Percentiles rank a stretch among this genome's conserved stretches.
Conservation (phyloP, 352 stramenopile species). For the Achlya hypogyna region DNA sequence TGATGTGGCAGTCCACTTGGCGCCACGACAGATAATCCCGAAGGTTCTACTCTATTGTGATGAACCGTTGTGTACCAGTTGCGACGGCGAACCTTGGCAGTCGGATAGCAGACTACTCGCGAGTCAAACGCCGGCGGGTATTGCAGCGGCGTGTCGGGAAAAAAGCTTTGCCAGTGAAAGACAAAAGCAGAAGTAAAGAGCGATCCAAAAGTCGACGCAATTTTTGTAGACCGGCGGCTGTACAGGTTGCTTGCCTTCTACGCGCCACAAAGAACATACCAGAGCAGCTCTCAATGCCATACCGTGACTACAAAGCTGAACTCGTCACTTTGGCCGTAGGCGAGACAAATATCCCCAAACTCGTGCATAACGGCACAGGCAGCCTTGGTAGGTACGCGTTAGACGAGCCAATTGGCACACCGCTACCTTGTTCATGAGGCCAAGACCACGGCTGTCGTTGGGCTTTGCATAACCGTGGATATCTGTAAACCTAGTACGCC, state of each 20-base stretch:
- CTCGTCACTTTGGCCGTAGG: constrained; percentile 36
- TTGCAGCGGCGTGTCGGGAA: constrained; percentile 19
- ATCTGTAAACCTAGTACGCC: constrained; percentile 24
- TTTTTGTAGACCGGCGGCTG: constrained; percentile 27
- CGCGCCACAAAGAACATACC: not conserved
- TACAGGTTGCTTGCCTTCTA: constrained; percentile 24
- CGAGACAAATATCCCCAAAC: constrained; percentile 28
- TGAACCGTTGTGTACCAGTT: not conserved
- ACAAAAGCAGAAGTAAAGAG: constrained; percentile 31
- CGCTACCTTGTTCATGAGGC: constrained; percentile 28
- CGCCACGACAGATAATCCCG: constrained; percentile 34
- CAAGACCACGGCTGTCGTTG: constrained; percentile 26
- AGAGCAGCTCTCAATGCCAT: not conserved
- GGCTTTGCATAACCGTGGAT: constrained; percentile 29
- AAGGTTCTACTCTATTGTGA: constrained; percentile 23
- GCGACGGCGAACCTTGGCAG: constrained; percentile 16
- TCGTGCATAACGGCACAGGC: constrained; percentile 25
- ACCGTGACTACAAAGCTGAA: constrained; percentile 29
- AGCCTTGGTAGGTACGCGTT: constrained; percentile 5
- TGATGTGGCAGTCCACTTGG: constrained; percentile 36
- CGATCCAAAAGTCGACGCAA: constrained; percentile 32
- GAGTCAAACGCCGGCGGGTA: constrained; percentile 30
- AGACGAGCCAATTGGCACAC: not conserved
- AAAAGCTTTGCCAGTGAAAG: constrained; percentile 33
- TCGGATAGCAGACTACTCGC: constrained; percentile 30